phyloP scores from a whole-genome alignment of 768 basidiomycete species.

The Melanogaster broomeanus region DNA sequence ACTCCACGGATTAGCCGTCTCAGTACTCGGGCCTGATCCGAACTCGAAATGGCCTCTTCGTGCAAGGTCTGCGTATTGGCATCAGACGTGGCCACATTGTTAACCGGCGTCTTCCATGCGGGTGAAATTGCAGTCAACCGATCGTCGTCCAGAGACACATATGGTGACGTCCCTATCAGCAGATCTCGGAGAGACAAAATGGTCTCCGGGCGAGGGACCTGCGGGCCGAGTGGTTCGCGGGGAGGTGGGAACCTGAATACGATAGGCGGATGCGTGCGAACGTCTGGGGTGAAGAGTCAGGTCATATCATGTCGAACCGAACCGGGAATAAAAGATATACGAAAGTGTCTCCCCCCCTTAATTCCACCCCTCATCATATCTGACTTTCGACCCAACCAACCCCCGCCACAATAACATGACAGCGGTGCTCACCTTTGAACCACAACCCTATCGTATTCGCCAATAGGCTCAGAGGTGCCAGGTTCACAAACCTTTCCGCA shows the following conservation, averaged over 20 bases:
- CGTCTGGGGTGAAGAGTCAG: slow-evolving; percentile 41
- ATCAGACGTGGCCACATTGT: background rate
- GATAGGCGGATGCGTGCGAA: slow-evolving; percentile 66
- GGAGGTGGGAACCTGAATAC: slow-evolving; percentile 59
- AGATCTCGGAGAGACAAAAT: slow-evolving; percentile 34
- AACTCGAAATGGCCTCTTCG: background rate
- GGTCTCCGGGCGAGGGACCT: background rate
- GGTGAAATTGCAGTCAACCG: slow-evolving; percentile 46
- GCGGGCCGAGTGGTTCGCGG: background rate
- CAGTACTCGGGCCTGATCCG: background rate
- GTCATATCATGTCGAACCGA: background rate
- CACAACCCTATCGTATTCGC: slow-evolving; percentile 56
- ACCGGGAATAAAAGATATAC: background rate
- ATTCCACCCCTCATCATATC: too few species aligned
- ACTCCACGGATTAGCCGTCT: background rate
- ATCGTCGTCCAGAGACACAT: slow-evolving; percentile 48
- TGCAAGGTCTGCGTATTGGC: background rate
- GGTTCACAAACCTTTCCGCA: slow-evolving; percentile 66
- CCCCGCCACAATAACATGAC: background rate
- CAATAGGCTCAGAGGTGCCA: slow-evolving; percentile 61
- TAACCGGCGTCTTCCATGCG: slow-evolving; percentile 20
- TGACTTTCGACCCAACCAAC: background rate
- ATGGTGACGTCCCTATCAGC: slow-evolving; percentile 43
- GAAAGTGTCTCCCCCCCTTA: background rate
- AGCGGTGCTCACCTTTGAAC: slow-evolving; percentile 53